Evolutionary conservation across 257 asterid genomes (phyloP).

Genomic region (Lithospermum erythrorhizon): DNA sequence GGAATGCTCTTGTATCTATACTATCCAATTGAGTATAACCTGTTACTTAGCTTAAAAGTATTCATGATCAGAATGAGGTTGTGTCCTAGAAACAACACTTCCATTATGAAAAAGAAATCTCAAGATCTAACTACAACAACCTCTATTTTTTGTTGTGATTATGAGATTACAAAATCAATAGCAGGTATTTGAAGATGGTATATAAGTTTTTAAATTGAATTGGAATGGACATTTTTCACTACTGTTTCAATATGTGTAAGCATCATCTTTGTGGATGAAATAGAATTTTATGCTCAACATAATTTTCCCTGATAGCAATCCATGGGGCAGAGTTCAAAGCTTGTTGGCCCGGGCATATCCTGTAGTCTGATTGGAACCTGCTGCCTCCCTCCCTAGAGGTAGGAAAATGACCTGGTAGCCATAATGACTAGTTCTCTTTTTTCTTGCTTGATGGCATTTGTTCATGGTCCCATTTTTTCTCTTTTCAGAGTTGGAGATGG

Average conservation of each 20-base stretch:
- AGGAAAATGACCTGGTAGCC: too few relatives aligned
- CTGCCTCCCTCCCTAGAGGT: too few relatives aligned
- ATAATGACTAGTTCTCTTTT: too few relatives aligned
- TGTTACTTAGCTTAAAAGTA: not conserved
- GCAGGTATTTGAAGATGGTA: not conserved
- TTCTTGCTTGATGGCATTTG: too few relatives aligned
- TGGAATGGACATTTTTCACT: not conserved
- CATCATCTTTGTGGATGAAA: too few relatives aligned
- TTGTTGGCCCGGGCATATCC: too few relatives aligned
- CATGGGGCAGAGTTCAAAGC: too few relatives aligned
- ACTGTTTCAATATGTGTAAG: not conserved
- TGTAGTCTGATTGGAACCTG: too few relatives aligned
- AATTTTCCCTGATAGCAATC: too few relatives aligned
- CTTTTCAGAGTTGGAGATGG: constrained; percentile 1
- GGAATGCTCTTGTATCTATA: not conserved
- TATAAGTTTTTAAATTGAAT: not conserved
- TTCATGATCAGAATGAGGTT: not conserved
- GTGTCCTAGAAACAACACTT: not conserved
- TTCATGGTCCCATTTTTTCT: constrained; percentile 27
- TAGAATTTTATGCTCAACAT: constrained; percentile 21
- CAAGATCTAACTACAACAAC: not conserved
- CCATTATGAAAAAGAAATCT: not conserved
- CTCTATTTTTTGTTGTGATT: not conserved
- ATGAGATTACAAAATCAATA: not conserved
- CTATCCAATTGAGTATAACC: not conserved